Percentiles rank a stretch among this genome's conserved stretches.
These are phyloP conservation scores for Pulveroboletus sp. DNA, from an alignment of 768 basidiomycete species.

Conservation along the genomic window DNA sequence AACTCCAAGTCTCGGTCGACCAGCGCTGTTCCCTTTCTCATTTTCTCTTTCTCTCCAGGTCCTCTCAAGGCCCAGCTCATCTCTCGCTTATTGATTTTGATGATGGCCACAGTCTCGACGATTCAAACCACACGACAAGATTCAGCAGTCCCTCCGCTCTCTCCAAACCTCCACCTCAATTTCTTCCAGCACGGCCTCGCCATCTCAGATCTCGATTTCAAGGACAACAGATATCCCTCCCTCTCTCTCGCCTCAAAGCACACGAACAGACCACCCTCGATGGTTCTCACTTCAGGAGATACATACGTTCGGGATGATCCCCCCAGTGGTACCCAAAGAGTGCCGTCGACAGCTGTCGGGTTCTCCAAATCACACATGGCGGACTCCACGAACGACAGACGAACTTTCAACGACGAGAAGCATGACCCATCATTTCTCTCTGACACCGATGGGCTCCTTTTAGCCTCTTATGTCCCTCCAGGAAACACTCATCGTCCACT, in stretches of 20 bases:
- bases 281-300: conserved; percentile 29
- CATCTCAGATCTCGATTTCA: conserved; percentile 57
- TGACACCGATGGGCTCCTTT: conserved; percentile 18
- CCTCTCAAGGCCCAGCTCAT: conserved; percentile 16
- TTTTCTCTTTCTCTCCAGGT: conserved; percentile 10
- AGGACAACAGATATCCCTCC: conserved; percentile 56
- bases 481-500: conserved; percentile 42
- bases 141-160: conserved; percentile 26
- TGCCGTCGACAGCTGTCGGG: conserved; percentile 10
- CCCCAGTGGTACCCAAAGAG: conserved; percentile 11
- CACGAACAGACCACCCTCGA: conserved; percentile 23
- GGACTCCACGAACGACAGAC: conserved; percentile 20
- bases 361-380: conserved; percentile 11
- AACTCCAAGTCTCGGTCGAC: conserved; percentile 1
- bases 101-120: conserved; percentile 45
- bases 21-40: conserved; percentile 3
- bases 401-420: conserved; percentile 22
- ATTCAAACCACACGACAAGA: conserved; percentile 45
- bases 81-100: conserved; percentile 19
- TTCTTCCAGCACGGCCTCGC: conserved; percentile 50
- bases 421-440: conserved; percentile 15
- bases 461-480: conserved; percentile 43
- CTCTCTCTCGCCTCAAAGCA: conserved; percentile 24
- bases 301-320: conserved; percentile 23
- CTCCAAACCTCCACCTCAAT: conserved; percentile 33